Evolutionary conservation across 2,329 filamentous ascomycete species (phyloP), one percentile per base, ranked within the genome.

Genomic region (Macrophomina tecta): DNA sequence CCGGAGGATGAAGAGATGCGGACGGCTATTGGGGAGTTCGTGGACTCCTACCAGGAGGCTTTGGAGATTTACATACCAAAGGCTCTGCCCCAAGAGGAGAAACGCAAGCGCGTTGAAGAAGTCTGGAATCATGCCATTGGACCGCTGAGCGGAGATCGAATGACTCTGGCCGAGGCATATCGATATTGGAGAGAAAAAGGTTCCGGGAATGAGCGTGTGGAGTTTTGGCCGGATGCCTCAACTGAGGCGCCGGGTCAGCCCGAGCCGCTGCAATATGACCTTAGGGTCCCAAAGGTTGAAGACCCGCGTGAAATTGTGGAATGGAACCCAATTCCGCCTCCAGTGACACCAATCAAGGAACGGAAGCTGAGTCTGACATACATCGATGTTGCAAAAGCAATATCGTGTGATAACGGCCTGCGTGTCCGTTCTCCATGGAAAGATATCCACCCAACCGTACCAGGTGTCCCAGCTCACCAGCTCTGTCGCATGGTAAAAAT

Each of bases 41-140:
- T 79, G 2, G 78, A 81, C 51, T 72, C 72, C 53, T 80, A 77
- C 65, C 4, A 48, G 1, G 64, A 66, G 11, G 77, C 77, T 11
- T 56, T 80, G 11, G 40, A 53, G 7, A 62, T 76, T 11, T 74
- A 76, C 48, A 53, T 70, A 6, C 48, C 52, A 23, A 51, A 62
- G 11, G 9, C 30, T 7, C 42, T 52, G 14, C 1, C 5, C 8
- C 4, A 8, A 32, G 38, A 32, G 2, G 38, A 64, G 34, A 46
- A 30, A 48, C 64, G 69, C 58, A 45, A 40, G 23, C 71, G 74
- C 2, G 48, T 70, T 3, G 42, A 70, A 28, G 32, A 66, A 42
- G 75, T 70, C 4, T 79, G 76, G 76, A 53, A 68, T 1, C 69
- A 79, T 71, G 73, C 73, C 2, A 71, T 69, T 8, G 71, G 71